Percentiles rank a stretch among this genome's conserved stretches.
These are phyloP conservation scores for Pseudogymnoascus sp. DNA, from an alignment of 2,329 filamentous ascomycete species.

Conservation along the genomic window DNA sequence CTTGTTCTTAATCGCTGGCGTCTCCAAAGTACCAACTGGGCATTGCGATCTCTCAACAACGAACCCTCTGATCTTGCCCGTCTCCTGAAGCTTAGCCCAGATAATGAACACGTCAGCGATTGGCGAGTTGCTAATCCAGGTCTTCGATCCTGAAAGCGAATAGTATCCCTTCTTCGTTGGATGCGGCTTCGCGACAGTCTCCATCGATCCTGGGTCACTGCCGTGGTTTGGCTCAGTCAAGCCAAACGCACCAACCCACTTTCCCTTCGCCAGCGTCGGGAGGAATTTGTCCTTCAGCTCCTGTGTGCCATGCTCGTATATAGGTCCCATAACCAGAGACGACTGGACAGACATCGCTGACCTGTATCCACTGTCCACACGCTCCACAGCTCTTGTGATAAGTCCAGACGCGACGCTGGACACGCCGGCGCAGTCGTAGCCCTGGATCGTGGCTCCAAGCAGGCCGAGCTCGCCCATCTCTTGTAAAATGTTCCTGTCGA, in stretches of 20 bases:
- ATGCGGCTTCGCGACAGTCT: slow-evolving; percentile 77
- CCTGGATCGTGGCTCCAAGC: slow-evolving; percentile 76
- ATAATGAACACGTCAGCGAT: slow-evolving; percentile 80
- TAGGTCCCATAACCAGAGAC: slow-evolving; percentile 88
- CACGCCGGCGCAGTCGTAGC: slow-evolving; percentile 81
- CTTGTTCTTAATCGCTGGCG: slow-evolving; percentile 90
- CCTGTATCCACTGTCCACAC: slow-evolving; percentile 85
- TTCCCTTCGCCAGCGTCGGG: slow-evolving; percentile 74
- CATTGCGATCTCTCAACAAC: slow-evolving; percentile 79
- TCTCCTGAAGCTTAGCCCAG: slow-evolving; percentile 89
- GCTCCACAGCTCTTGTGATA: slow-evolving; percentile 84
- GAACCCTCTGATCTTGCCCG: slow-evolving; percentile 91
- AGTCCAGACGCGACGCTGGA: slow-evolving; percentile 83
- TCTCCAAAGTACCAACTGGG: slow-evolving; percentile 82
- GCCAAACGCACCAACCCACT: slow-evolving; percentile 78
- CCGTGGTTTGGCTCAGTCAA: slow-evolving; percentile 91
- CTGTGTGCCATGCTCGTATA: slow-evolving; percentile 77
- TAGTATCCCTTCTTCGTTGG: slow-evolving; percentile 78
- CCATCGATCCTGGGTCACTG: slow-evolving; percentile 86
- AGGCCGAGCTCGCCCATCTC: slow-evolving; percentile 94
- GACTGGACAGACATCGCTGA: slow-evolving; percentile 93
- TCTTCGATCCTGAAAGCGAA: slow-evolving; percentile 75
- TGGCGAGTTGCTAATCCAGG: slow-evolving; percentile 93
- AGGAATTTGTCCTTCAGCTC: slow-evolving; percentile 84
- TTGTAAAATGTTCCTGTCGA: slow-evolving; percentile 75